These are phyloP conservation scores for Trichomonascaceae sp. DNA, from an alignment of 1,139 yeast genomes.

Conservation along the genomic window DNA sequence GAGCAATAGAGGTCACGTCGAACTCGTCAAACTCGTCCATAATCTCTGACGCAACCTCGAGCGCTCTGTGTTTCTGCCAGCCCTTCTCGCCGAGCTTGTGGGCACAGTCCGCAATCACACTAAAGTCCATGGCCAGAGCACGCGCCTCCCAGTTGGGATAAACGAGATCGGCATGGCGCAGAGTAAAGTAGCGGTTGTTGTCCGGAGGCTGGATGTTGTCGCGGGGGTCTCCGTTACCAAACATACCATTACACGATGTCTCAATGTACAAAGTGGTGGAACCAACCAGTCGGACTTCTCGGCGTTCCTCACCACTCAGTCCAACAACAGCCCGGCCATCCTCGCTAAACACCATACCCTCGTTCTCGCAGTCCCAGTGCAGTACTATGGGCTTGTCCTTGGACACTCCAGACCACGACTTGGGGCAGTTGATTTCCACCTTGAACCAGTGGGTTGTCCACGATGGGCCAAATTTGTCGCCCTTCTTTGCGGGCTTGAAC, in stretches of 20 bases:
- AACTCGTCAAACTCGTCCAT: conserved; percentile 65
- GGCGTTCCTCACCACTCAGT: conserved; percentile 74
- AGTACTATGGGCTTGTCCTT: conserved; percentile 47
- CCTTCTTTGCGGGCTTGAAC: conserved; percentile 50
- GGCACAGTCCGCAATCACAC: conserved; percentile 82
- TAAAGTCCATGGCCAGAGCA: conserved; percentile 63
- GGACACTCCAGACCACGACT: conserved; percentile 17
- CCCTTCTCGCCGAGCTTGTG: conserved; percentile 60
- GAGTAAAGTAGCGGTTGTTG: conserved; percentile 53
- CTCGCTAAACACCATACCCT: conserved; percentile 62
- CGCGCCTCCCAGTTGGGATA: conserved; percentile 77
- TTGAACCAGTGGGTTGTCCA: conserved; percentile 97
- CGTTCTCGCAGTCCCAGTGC: conserved; percentile 81
- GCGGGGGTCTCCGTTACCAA: conserved; percentile 46
- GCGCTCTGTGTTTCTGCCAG: conserved; percentile 77
- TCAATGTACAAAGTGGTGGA: conserved; percentile 56
- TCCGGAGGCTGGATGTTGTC: conserved; percentile 42
- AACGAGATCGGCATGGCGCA: conserved; percentile 64
- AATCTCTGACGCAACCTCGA: conserved; percentile 61
- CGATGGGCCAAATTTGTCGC: conserved; percentile 81
- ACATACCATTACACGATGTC: conserved; percentile 91
- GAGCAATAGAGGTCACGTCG: conserved; percentile 32
- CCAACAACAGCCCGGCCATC: conserved; percentile 69
- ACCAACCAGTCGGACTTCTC: conserved; percentile 36
- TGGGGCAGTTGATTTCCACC: conserved; percentile 49